Base-by-base conservation (phyloP, 148 eudicot species). In the Camellia japonica region DNA sequence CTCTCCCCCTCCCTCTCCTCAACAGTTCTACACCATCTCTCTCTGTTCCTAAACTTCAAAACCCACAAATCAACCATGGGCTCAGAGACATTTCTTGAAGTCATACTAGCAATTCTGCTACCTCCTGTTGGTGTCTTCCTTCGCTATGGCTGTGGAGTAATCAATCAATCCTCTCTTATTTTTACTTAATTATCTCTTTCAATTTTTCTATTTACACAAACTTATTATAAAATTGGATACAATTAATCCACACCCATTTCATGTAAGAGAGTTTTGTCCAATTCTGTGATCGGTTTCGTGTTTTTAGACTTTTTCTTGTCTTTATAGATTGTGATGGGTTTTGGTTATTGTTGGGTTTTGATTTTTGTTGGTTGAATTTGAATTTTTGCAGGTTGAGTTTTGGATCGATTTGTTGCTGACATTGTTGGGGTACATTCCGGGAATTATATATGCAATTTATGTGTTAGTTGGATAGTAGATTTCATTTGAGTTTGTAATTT, bases 121-220 rank as follows among this genome's bases (percentile, higher is more conserved):
- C 91, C 91, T 1, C 91, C 91, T 52, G 86, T 87, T 75, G 91
- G 91, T 4, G 91, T 89, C 77, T 89, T 89, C 82, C 91, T 89
- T 71, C 89, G 91, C 66, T 89, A 79, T 63, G 88, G 89, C 78
- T 85, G 87, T 68, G 91, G 91, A 43, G 89, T 89, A 87, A 49
- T 49, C 38, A 82, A 11, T 65, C 12, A 42, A 7, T 41, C 55
- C 13, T 68, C 18, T 14, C 44, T 51, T 9, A 30, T 30, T 30
- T 30, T 30, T 30, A 30, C 38, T 30, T 30, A 30, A 30, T 30
- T 30, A 30, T 63, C 14, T 49, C 60, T 7, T 3, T 55, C 43
- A 38, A 18, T 19, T 16, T 66, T 4, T 56, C 38, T 3, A 55
- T 15, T 60, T 65, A 1, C 4, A 56, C 30, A 23, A 23, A 30